Conservation (phyloP, 1,139 yeast genomes). For the Yamadazyma jaroonii region DNA sequence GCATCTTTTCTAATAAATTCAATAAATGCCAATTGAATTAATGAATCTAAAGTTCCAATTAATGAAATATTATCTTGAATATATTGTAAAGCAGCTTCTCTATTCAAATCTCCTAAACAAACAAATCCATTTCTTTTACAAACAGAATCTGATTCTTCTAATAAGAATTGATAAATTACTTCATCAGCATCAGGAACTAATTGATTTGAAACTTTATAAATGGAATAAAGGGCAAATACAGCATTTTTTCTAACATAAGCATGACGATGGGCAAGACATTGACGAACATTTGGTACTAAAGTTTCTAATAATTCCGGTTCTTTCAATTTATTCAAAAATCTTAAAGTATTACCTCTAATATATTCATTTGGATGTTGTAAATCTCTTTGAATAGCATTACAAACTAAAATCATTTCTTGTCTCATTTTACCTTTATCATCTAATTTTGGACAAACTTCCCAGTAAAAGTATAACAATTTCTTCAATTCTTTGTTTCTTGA, state of each 20-base stretch:
- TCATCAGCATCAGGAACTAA: conserved; percentile 95
- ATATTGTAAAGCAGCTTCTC: conserved; percentile 81
- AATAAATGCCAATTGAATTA: conserved; percentile 84
- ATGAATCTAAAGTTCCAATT: conserved; percentile 73
- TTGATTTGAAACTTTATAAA: conserved; percentile 78
- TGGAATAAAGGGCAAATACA: conserved; percentile 83
- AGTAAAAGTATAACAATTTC: conserved; percentile 88
- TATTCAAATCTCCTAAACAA: conserved; percentile 76
- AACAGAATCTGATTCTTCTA: conserved; percentile 85
- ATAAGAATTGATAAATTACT: conserved; percentile 68
- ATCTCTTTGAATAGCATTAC: conserved; percentile 97
- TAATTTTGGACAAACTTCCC: conserved; percentile 97
- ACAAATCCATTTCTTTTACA: conserved; percentile 96
- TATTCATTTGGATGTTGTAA: conserved; percentile 97
- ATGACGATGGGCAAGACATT: conserved; percentile 92
- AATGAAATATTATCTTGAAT: conserved; percentile 67
- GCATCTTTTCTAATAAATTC: conserved; percentile 91
- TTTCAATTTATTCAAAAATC: conserved; percentile 84
- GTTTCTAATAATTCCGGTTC: conserved; percentile 96
- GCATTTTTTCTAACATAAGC: conserved; percentile 98
- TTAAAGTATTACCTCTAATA: conserved; percentile 90
- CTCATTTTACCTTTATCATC: conserved; percentile 87
- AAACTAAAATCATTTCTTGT: conserved; percentile 98
- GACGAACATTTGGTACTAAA: conserved; percentile 87
- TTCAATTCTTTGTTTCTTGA: conserved; percentile 87